Evolutionary conservation across 208 protist species (phyloP), one percentile per base, ranked within the genome.

Genomic region (Trypanosoma avium): DNA sequence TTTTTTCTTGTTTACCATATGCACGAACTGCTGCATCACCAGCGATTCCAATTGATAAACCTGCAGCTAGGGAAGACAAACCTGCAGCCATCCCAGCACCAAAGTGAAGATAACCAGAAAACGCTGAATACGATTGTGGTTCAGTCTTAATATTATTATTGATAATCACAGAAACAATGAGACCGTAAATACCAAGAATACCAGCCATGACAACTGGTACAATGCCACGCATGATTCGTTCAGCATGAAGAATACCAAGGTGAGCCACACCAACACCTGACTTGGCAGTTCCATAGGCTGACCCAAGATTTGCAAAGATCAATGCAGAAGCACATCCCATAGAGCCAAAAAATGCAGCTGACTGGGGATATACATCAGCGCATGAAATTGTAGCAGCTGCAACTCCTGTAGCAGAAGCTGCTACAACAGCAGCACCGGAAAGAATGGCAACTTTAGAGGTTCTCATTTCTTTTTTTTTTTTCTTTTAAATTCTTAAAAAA

Each of bases 171-270:
- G 95, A 88, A 61, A 99, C 96, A 72, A 99, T 99, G 30, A 99
- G 88, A 57, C 99, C 99, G 79, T 99, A 99, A 70, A 99, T 99
- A 82, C 98, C 98, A 62, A 99, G 88, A 74, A 99, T 98, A 85
- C 88, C 98, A 64, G 91, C 92, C 90, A 97, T 97, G 52, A 97
- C 85, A 54, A 96, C 87, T 26, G 93, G 91, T 56, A 97, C 87
- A 56, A 95, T 96, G 67, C 86, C 86, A 52, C 89, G 82, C 95
- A 99, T 99, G 61, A 99, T 96, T 17, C 96, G 77, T 45, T 98
- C 92, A 8, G 90, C 97, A 64, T 93, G 80, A 64, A 98, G 87
- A 45, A 99, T 98, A 77, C 98, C 98, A 75, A 99, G 95, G 64
- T 96, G 90, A 26, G 96, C 86, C 62, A 99, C 97, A 70, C 98